These are phyloP conservation scores for Anthoceros angustus DNA, from an alignment of 225 moss, liverwort and hornwort species.

Conservation along the genomic window DNA sequence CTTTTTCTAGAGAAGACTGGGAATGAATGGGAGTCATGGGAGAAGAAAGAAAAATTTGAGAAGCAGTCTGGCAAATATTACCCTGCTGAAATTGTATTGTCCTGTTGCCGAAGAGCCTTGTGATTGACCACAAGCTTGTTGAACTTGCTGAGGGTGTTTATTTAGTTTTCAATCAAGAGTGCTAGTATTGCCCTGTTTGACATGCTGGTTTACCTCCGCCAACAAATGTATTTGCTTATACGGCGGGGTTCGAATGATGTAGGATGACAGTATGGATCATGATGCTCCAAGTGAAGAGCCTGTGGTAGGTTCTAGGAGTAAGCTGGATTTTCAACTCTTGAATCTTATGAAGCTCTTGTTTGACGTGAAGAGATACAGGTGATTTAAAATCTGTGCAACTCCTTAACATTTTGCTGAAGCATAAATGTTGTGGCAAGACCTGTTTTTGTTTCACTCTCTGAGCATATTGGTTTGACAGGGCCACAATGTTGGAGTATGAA, in stretches of 20 bases:
- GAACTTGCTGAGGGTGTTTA: no score
- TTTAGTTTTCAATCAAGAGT: no score
- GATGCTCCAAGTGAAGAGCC: slow-evolving; percentile 28
- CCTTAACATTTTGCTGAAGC: neutral
- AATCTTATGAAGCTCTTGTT: slow-evolving; percentile 73
- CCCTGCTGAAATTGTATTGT: slow-evolving; percentile 71
- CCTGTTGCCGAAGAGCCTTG: no score
- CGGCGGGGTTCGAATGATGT: slow-evolving; percentile 7
- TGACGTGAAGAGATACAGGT: slow-evolving; percentile 94
- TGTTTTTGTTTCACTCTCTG: neutral
- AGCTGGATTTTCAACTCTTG: slow-evolving; percentile 68
- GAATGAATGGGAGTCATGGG: slow-evolving; percentile 64
- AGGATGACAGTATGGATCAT: slow-evolving; percentile 75
- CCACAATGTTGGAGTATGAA: slow-evolving; percentile 93
- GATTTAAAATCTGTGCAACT: neutral
- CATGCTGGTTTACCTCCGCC: no score
- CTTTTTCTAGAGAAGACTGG: slow-evolving; percentile 82
- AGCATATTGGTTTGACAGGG: slow-evolving; percentile 22
- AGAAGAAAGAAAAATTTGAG: slow-evolving; percentile 52
- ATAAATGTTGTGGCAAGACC: neutral
- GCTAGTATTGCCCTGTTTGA: no score
- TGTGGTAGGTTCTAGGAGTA: slow-evolving; percentile 50
- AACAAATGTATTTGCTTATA: neutral
- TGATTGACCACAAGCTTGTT: neutral
- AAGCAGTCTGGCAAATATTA: slow-evolving; percentile 86